phyloP scores from a whole-genome alignment of 2,329 filamentous ascomycete species.

The Apiospora rasikravindrae region DNA sequence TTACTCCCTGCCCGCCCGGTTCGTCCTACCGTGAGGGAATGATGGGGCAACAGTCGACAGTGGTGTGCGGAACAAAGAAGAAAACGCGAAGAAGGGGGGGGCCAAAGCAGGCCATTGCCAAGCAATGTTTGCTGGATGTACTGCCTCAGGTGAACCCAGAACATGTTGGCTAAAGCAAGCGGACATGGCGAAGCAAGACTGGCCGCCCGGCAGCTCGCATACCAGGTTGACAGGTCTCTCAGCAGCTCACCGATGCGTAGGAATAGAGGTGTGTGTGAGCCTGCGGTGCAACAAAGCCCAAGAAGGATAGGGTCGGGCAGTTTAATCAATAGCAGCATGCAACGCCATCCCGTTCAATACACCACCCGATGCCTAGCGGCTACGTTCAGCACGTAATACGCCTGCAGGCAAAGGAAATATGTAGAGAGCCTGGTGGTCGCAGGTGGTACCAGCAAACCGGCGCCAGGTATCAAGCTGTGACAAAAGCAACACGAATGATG shows the following conservation, averaged over 20 bases:
- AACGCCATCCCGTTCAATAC: neutral
- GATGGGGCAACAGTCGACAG: neutral
- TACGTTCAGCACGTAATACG: slow-evolving; percentile 1
- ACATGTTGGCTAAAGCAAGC: slow-evolving; percentile 7
- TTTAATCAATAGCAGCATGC: neutral
- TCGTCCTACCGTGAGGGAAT: slow-evolving; percentile 6
- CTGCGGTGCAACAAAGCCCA: slow-evolving; percentile 7
- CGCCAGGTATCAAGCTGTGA: slow-evolving; percentile 1
- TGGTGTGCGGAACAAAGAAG: neutral
- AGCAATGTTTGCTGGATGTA: slow-evolving; percentile 17
- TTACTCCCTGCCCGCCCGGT: neutral
- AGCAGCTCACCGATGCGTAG: neutral
- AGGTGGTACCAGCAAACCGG: neutral
- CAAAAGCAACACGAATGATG: neutral
- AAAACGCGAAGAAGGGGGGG: neutral
- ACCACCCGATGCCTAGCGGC: neutral
- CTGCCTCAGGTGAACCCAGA: slow-evolving; percentile 18
- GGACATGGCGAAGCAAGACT: slow-evolving; percentile 8
- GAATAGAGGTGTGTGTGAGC: neutral
- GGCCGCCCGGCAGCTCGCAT: neutral
- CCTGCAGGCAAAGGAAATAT: slow-evolving; percentile 6
- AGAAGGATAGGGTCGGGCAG: neutral
- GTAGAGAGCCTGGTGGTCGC: neutral
- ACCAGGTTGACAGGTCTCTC: slow-evolving; percentile 2
- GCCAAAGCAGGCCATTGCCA: slow-evolving; percentile 1